These are phyloP conservation scores for Schwanniomyces occidentalis DNA, from an alignment of 805 yeast species.

Conservation along the genomic window DNA sequence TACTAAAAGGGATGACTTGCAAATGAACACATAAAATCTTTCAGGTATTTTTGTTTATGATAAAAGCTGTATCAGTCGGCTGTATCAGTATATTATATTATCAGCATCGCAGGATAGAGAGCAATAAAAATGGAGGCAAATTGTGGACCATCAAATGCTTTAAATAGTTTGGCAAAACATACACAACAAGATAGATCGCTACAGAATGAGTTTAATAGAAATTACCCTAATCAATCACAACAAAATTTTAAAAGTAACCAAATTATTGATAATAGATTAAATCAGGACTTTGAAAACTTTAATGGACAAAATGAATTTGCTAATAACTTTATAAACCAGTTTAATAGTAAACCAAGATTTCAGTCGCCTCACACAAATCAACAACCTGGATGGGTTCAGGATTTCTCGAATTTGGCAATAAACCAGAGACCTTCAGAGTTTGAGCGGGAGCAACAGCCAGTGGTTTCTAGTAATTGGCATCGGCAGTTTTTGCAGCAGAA, in stretches of 20 bases:
- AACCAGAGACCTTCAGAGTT: slow-evolving; percentile 4
- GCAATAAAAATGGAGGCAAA: slow-evolving; percentile 34
- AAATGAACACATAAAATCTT: too few relatives aligned
- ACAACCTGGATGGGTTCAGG: slow-evolving; percentile 28
- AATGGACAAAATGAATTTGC: slow-evolving; percentile 17
- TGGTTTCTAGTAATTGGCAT: slow-evolving; percentile 22
- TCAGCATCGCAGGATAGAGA: too few relatives aligned
- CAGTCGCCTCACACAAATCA: slow-evolving; percentile 1
- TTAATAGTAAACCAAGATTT: not conserved
- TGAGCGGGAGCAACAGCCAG: slow-evolving; percentile 7
- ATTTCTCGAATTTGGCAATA: slow-evolving; percentile 24
- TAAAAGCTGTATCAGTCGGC: too few relatives aligned
- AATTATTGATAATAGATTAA: slow-evolving; percentile 32
- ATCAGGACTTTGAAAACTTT: slow-evolving; percentile 41
- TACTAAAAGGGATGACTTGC: too few relatives aligned
- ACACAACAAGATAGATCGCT: slow-evolving; percentile 42
- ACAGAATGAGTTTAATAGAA: slow-evolving; percentile 28
- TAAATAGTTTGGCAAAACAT: slow-evolving; percentile 41
- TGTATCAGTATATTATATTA: too few relatives aligned
- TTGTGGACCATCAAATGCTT: slow-evolving; percentile 49
- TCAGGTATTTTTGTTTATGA: too few relatives aligned
- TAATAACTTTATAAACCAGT: slow-evolving; percentile 1
- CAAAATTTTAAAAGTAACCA: slow-evolving; percentile 17
- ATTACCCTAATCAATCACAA: slow-evolving; percentile 8
- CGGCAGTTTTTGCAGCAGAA: slow-evolving; percentile 23